Percentiles rank a stretch among this genome's conserved stretches.
Conservation (phyloP, 1,139 yeast genomes). For the Saccharomycopsis hybrid region DNA sequence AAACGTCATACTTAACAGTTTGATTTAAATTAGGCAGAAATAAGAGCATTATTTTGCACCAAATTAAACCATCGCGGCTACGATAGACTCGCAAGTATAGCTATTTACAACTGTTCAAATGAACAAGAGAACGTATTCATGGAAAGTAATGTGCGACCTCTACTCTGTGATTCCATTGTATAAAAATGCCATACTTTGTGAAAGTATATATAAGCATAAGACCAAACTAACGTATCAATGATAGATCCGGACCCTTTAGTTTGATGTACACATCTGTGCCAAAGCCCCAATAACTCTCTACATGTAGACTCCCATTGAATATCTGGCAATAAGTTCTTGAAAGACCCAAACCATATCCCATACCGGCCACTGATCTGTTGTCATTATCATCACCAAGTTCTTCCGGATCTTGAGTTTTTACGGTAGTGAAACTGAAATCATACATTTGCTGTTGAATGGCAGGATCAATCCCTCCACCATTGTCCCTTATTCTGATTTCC, state of each 20-base stretch:
- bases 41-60: too few relatives aligned
- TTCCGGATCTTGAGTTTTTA: slow-evolving; percentile 40
- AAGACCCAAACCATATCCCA: slow-evolving; percentile 93
- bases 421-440: slow-evolving; percentile 82
- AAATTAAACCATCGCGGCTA: too few relatives aligned
- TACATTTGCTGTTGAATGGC: slow-evolving; percentile 59
- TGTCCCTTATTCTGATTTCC: slow-evolving; percentile 72
- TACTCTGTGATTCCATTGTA: too few relatives aligned
- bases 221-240: too few relatives aligned
- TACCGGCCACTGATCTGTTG: slow-evolving; percentile 63
- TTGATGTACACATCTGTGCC: slow-evolving; percentile 73
- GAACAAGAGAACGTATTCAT: too few relatives aligned
- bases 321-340: slow-evolving; percentile 68
- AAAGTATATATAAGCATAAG: too few relatives aligned
- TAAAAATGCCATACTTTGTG: too few relatives aligned
- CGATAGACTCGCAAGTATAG: too few relatives aligned
- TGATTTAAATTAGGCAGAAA: too few relatives aligned
- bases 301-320: slow-evolving; percentile 68
- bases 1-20: too few relatives aligned
- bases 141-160: too few relatives aligned
- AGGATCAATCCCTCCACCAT: slow-evolving; percentile 83
- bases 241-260: slow-evolving; percentile 36
- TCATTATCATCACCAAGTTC: slow-evolving; percentile 38
- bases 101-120: too few relatives aligned
- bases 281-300: slow-evolving; percentile 79